Evolutionary conservation across 2,329 filamentous ascomycete genomes (phyloP).

Genomic region (Pseudocercospora macadamiae): DNA sequence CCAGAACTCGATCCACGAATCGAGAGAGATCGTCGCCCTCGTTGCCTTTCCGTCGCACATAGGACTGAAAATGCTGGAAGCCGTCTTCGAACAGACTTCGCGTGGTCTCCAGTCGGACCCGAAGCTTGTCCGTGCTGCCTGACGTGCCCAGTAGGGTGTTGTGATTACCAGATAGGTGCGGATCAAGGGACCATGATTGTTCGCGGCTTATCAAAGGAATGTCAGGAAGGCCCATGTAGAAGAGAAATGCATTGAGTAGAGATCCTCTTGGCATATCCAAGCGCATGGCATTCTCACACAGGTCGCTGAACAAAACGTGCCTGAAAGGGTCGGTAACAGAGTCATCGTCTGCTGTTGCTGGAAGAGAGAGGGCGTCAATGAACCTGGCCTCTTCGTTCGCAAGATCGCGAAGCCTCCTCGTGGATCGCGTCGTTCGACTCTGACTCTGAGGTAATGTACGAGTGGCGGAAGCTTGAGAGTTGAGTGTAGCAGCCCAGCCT

Average conservation of each 20-base stretch:
- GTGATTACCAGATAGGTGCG: conserved; percentile 10
- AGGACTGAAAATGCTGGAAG: conserved; percentile 9
- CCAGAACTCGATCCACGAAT: conserved; percentile 56
- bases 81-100: conserved; percentile 18
- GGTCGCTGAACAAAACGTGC: conserved; percentile 77
- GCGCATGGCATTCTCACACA: conserved; percentile 63
- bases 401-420: background rate
- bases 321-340: conserved; percentile 69
- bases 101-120: background rate
- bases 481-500: conserved; percentile 65
- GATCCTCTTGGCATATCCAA: background rate
- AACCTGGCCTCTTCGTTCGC: conserved; percentile 56
- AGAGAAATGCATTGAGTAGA: conserved; percentile 68
- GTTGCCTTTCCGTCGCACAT: background rate
- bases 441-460: background rate
- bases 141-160: background rate
- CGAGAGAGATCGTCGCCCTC: background rate
- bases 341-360: conserved; percentile 74
- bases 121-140: background rate
- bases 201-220: conserved; percentile 39
- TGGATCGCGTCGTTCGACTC: background rate
- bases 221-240: conserved; percentile 55
- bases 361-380: conserved; percentile 20
- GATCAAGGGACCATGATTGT: conserved; percentile 9
- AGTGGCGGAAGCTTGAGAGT: background rate